A percentile compares a stretch with the other conserved stretches of the same genome.
phyloP scores from a whole-genome alignment of 768 basidiomycete genomes.

The Termitomyces sp. region DNA sequence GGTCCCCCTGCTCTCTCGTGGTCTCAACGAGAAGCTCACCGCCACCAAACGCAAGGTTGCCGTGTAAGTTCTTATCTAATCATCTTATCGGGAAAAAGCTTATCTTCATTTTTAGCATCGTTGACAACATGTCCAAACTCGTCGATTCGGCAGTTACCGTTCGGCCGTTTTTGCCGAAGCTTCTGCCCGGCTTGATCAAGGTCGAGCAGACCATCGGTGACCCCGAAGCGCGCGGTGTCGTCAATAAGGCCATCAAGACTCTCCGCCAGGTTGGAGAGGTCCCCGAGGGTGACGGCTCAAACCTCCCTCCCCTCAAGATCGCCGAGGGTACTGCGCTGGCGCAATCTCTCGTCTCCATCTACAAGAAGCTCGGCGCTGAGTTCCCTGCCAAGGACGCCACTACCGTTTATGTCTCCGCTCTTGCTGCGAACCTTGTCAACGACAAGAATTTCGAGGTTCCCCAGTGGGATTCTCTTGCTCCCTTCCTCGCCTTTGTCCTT shows the following conservation, averaged over 20 bases:
- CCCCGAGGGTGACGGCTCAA: conserved; percentile 83
- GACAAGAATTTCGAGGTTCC: conserved; percentile 88
- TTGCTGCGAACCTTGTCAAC: conserved; percentile 85
- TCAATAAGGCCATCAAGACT: conserved; percentile 88
- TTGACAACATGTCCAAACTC: conserved; percentile 98
- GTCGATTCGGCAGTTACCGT: conserved; percentile 94
- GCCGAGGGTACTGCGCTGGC: conserved; percentile 65
- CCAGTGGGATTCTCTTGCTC: conserved; percentile 79
- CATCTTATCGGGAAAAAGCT: conserved; percentile 9
- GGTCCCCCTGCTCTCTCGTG: conserved; percentile 93
- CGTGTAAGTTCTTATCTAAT: conserved; percentile 54
- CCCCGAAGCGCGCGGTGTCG: conserved; percentile 93
- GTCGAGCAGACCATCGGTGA: conserved; percentile 93
- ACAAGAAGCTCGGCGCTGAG: conserved; percentile 74
- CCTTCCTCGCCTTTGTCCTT: conserved; percentile 67
- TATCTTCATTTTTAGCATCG: conserved; percentile 51
- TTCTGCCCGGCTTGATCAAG: conserved; percentile 94
- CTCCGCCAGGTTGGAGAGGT: conserved; percentile 94
- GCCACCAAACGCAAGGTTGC: conserved; percentile 97
- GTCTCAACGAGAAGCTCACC: conserved; percentile 90
- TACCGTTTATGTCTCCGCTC: conserved; percentile 63
- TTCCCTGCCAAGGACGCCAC: conserved; percentile 53
- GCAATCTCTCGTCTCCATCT: conserved; percentile 63
- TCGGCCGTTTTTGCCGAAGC: conserved; percentile 93
- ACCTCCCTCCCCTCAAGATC: conserved; percentile 81